Evolutionary conservation across 2,329 filamentous ascomycete species (phyloP), one percentile per base, ranked within the genome.

Genomic region (Cladosporium cucumerinum): DNA sequence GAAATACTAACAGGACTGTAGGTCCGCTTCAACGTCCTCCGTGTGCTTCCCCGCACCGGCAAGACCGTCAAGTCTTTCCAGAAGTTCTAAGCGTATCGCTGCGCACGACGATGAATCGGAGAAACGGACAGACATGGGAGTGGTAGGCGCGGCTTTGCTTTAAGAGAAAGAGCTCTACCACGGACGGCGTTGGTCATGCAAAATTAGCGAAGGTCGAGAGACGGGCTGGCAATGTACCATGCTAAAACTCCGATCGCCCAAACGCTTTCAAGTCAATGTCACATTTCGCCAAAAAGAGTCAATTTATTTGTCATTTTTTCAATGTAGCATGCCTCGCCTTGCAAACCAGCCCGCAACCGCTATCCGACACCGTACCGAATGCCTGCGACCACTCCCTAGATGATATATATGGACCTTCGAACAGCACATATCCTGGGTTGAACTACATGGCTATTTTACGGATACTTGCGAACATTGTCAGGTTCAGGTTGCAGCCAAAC

Each of bases 1-100:
- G 11, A 55, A 49, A 65, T 34, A 68, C 69, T 73, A 70, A 73
- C 63, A 51, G 25, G 67, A 61, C 61, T 66, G 58, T 72, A 96
- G 93, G 91, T 97, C 80, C 95, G 95, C 81, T 99, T 99, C 92
- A 99, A 99, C 87, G 93, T 97, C 81, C 92, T 99, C 81, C 93
- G 95, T 79, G 95, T 99, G 78, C 91, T 98, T 78, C 94, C 94
- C 84, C 89, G 93, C 85, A 97, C 92, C 78, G 92, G 93, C 85
- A 97, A 97, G 90, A 84, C 88, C 77, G 93, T 97, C 83, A 99
- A 99, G 93, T 84, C 89, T 82, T 99, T 99, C 89, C 86, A 82
- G 87, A 99, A 99, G 88, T 99, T 99, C 87, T 99, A 97, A 62
- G 60, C 60, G 60, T 39, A 18, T 62, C 36, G 49, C 34, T 30